A percentile compares a stretch with the other conserved stretches of the same genome.
phyloP scores from a whole-genome alignment of 306 rosid species.

The Inga leiocalycina region DNA sequence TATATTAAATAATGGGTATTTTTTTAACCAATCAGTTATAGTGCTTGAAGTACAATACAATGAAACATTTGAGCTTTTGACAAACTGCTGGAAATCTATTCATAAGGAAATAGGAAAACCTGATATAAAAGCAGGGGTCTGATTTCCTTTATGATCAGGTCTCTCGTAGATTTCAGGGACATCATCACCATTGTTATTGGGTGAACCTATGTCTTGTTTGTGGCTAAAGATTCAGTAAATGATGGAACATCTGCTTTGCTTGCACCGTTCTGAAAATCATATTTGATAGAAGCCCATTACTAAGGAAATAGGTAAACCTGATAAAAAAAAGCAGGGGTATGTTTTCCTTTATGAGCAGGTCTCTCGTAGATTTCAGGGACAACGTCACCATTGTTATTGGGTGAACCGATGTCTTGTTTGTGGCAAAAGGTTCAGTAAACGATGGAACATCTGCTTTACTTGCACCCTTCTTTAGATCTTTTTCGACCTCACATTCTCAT shows the following conservation, averaged over 20 bases:
- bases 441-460: slow-evolving; percentile 43
- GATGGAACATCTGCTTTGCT: slow-evolving; percentile 40
- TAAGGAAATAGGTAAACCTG: slow-evolving; percentile 27
- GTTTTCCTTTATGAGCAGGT: slow-evolving; percentile 29
- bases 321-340: slow-evolving; percentile 45
- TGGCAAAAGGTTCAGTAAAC: slow-evolving; percentile 70
- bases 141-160: slow-evolving; percentile 34
- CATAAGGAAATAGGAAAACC: background rate
- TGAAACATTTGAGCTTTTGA: background rate
- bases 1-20: background rate
- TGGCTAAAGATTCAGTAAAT: slow-evolving; percentile 75
- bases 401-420: slow-evolving; percentile 35
- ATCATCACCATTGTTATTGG: slow-evolving; percentile 60
- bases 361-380: slow-evolving; percentile 41
- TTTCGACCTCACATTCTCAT: background rate
- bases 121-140: slow-evolving; percentile 40
- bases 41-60: background rate
- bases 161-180: slow-evolving; percentile 61
- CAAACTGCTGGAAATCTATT: background rate
- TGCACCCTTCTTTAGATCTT: background rate
- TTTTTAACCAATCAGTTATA: background rate
- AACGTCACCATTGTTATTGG: slow-evolving; percentile 40
- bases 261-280: background rate
- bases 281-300: too few relatives aligned
- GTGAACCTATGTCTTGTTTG: slow-evolving; percentile 60